Conservation (phyloP, 2,329 filamentous ascomycete genomes). For the Ophiocordyceps robertsii region DNA sequence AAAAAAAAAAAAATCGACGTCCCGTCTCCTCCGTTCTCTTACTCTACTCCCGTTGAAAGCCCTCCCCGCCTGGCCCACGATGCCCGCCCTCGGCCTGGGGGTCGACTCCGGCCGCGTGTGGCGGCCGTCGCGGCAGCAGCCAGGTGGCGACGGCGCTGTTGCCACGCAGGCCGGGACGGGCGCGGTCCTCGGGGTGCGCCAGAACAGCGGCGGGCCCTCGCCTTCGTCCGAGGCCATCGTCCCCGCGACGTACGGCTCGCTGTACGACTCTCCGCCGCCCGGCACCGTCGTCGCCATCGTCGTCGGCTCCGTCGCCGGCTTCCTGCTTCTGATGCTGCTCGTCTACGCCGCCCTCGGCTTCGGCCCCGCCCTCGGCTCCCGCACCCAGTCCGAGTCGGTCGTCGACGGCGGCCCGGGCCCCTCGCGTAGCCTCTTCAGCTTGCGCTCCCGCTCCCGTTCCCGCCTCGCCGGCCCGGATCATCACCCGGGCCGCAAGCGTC, state of each 20-base stretch:
- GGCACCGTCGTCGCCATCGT: conserved; percentile 30
- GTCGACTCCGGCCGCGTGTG: too few relatives aligned
- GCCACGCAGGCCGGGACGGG: too few relatives aligned
- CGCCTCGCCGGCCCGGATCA: conserved; percentile 1
- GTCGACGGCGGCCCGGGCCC: background rate
- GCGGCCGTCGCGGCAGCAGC: too few relatives aligned
- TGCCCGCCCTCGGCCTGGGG: too few relatives aligned
- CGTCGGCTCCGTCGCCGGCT: conserved; percentile 31
- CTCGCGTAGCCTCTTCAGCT: conserved; percentile 7
- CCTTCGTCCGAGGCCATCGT: conserved; percentile 14
- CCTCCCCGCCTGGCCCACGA: too few relatives aligned
- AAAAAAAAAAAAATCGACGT: too few relatives aligned
- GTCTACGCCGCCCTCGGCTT: conserved; percentile 35
- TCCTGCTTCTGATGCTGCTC: conserved; percentile 38
- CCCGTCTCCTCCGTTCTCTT: too few relatives aligned
- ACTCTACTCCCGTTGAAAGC: too few relatives aligned
- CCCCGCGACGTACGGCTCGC: conserved; percentile 20
- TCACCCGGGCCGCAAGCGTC: conserved; percentile 1
- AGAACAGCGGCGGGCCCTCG: too few relatives aligned
- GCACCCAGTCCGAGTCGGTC: conserved; percentile 1
- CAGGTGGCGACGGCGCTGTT: too few relatives aligned
- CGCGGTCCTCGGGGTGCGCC: too few relatives aligned
- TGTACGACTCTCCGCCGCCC: conserved; percentile 25
- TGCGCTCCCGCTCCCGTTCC: conserved; percentile 1
- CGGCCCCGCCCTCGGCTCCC: conserved; percentile 15